phyloP scores from a whole-genome alignment of 106 monocot species.

The Triglochin maritima region DNA sequence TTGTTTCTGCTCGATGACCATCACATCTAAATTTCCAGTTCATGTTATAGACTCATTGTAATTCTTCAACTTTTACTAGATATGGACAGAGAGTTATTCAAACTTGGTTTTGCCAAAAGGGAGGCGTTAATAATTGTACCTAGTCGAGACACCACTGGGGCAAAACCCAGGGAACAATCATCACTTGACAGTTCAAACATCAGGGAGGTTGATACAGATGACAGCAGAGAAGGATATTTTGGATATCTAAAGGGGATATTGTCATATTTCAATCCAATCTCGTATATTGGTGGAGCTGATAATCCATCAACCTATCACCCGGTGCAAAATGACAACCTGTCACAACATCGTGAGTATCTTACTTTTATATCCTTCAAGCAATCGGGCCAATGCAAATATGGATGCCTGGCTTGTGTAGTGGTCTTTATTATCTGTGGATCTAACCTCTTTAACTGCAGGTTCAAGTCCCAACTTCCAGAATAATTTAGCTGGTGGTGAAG shows the following conservation, averaged over 20 bases:
- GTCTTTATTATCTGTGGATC: background rate
- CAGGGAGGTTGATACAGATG: constrained; percentile 11
- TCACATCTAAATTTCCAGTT: too few relatives aligned
- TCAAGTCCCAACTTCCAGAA: constrained; percentile 14
- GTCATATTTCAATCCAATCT: constrained; percentile 71
- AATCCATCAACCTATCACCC: constrained; percentile 28
- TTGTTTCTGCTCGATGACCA: too few relatives aligned
- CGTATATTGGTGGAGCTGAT: constrained; percentile 43
- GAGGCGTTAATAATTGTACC: constrained; percentile 74
- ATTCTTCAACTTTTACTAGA: constrained; percentile 19
- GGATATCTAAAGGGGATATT: constrained; percentile 44
- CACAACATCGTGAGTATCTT: constrained; percentile 44
- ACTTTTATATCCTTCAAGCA: background rate
- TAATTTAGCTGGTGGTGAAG: constrained; percentile 6
- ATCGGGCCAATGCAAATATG: background rate
- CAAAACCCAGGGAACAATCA: constrained; percentile 16
- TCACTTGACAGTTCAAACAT: constrained; percentile 9
- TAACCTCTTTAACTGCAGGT: constrained; percentile 13
- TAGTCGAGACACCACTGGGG: constrained; percentile 14
- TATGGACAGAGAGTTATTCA: constrained; percentile 47
- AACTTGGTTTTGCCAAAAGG: constrained; percentile 61
- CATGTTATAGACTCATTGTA: too few relatives aligned
- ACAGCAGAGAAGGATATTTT: constrained; percentile 45
- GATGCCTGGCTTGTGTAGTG: background rate
- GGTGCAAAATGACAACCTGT: constrained; percentile 14